Conservation (phyloP, 345 rosid genomes). For the Rhizophora apiculata region DNA sequence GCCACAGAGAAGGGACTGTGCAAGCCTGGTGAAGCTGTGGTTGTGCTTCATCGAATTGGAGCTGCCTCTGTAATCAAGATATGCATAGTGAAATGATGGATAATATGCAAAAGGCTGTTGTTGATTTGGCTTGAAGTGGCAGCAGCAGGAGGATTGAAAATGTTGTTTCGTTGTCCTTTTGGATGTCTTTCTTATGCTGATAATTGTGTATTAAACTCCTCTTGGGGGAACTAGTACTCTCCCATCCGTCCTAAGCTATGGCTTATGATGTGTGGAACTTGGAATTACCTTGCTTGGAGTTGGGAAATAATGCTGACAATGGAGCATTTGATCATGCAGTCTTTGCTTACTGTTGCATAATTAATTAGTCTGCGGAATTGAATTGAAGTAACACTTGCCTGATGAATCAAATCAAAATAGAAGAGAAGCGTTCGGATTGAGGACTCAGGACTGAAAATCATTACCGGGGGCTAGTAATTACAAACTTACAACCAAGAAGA, state of each 20-base stretch:
- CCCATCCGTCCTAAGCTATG: background rate
- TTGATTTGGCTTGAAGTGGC: constrained; percentile 4
- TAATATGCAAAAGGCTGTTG: background rate
- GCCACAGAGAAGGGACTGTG: constrained; percentile 64
- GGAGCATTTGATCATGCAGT: too few relatives aligned
- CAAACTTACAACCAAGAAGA: too few relatives aligned
- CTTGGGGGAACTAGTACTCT: background rate
- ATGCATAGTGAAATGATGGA: constrained; percentile 62
- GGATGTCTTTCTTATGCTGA: background rate
- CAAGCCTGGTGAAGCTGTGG: constrained; percentile 66
- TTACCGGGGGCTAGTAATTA: too few relatives aligned
- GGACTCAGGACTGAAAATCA: too few relatives aligned
- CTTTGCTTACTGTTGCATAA: too few relatives aligned
- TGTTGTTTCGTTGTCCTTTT: background rate
- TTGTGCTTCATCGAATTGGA: constrained; percentile 84
- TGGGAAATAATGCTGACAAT: too few relatives aligned
- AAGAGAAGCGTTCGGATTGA: too few relatives aligned
- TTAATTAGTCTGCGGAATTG: too few relatives aligned
- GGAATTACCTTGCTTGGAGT: too few relatives aligned
- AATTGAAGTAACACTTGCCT: too few relatives aligned
- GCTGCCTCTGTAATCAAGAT: constrained; percentile 85
- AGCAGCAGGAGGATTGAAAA: constrained; percentile 1
- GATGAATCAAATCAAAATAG: too few relatives aligned
- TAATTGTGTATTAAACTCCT: background rate
- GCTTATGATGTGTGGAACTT: background rate